A percentile compares a stretch with the other conserved stretches of the same genome.
Conservation (phyloP, 768 basidiomycete genomes). For the Suillus clintonianus region DNA sequence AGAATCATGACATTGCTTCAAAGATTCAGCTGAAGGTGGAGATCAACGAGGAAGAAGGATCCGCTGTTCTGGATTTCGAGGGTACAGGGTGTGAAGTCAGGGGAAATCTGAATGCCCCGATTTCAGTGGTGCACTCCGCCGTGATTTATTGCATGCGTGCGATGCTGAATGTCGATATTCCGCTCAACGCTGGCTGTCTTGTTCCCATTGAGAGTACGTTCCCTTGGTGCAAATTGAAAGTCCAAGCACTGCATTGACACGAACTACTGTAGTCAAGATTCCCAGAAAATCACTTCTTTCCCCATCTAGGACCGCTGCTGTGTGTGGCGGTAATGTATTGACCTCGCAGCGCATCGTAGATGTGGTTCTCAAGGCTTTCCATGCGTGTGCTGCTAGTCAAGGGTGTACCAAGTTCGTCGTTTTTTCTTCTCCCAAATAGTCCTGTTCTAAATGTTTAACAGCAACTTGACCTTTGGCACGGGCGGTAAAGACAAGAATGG, state of each 20-base stretch:
- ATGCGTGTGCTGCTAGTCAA: constrained; percentile 89
- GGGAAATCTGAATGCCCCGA: constrained; percentile 83
- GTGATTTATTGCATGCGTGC: constrained; percentile 89
- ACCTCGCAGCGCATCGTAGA: constrained; percentile 95
- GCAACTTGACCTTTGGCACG: constrained; percentile 87
- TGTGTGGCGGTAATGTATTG: constrained; percentile 91
- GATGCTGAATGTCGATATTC: constrained; percentile 86
- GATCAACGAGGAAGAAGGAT: constrained; percentile 73
- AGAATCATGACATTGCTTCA: neutral
- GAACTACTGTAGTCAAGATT: constrained; percentile 58
- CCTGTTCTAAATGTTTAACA: constrained; percentile 23
- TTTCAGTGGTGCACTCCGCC: constrained; percentile 84
- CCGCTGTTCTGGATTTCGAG: constrained; percentile 82
- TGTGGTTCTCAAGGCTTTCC: constrained; percentile 90
- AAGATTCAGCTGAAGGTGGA: constrained; percentile 76
- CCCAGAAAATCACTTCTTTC: constrained; percentile 77
- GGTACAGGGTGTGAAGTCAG: constrained; percentile 84
- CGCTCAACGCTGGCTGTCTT: constrained; percentile 91
- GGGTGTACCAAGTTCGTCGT: constrained; percentile 84
- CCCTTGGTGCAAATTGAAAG: neutral
- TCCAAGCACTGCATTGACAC: neutral
- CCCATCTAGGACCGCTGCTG: constrained; percentile 85
- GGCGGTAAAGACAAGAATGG: constrained; percentile 88
- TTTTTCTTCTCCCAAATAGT: constrained; percentile 5
- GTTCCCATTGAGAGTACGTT: constrained; percentile 76